Evolutionary conservation across 306 rosid species (phyloP).

Genomic region (Alnus glutinosa): DNA sequence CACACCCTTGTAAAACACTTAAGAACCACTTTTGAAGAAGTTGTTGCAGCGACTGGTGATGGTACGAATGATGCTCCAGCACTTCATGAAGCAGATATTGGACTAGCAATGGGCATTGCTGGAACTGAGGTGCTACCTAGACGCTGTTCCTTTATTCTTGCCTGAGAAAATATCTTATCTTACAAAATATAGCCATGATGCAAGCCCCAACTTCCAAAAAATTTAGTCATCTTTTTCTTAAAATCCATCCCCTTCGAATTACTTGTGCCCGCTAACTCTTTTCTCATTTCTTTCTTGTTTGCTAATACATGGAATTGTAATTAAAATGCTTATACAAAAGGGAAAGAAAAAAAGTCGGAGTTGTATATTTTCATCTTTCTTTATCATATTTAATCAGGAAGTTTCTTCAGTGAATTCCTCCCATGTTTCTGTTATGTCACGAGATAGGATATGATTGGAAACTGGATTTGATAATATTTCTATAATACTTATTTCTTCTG

Average conservation of each 20-base stretch:
- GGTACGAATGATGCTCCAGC: slow-evolving; percentile 99
- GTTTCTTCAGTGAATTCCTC: background rate
- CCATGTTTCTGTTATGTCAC: background rate
- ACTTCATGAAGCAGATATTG: slow-evolving; percentile 99
- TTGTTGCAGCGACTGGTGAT: slow-evolving; percentile 97
- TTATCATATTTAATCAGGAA: background rate
- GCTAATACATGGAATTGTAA: slow-evolving; percentile 8
- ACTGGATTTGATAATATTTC: no score
- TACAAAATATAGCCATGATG: slow-evolving; percentile 15
- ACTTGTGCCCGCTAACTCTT: slow-evolving; percentile 8
- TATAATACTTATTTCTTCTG: no score
- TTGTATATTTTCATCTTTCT: background rate
- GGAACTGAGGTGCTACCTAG: slow-evolving; percentile 81
- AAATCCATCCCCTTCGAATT: slow-evolving; percentile 21
- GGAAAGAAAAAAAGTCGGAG: background rate
- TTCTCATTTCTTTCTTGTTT: slow-evolving; percentile 8
- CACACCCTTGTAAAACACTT: slow-evolving; percentile 84
- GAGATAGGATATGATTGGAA: no score
- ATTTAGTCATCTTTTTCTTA: slow-evolving; percentile 17
- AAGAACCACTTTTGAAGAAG: slow-evolving; percentile 86
- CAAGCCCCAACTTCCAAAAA: background rate
- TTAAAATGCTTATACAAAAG: background rate
- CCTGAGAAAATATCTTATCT: slow-evolving; percentile 3
- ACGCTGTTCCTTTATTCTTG: slow-evolving; percentile 10
- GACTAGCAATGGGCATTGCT: slow-evolving; percentile 98